phyloP scores from a whole-genome alignment of 345 rosid genomes.

The Noccaea caerulescens region DNA sequence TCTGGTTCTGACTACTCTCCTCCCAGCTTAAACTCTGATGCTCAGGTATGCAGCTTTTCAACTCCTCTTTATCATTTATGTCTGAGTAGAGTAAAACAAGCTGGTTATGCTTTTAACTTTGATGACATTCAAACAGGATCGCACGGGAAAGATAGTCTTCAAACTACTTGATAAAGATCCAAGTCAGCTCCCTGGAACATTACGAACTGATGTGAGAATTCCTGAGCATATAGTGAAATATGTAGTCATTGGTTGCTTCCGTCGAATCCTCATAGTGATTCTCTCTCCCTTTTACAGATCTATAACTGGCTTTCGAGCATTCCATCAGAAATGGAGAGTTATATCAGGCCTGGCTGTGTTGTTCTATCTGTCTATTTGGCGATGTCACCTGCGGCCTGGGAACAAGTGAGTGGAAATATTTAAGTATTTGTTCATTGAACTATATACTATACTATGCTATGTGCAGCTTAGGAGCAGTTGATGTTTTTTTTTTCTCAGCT shows the following conservation, averaged over 20 bases:
- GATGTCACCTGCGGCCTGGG: conserved; percentile 73
- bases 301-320: conserved; percentile 86
- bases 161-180: conserved; percentile 82
- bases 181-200: conserved; percentile 73
- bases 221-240: neutral
- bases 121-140: conserved; percentile 54
- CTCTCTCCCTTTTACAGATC: conserved; percentile 53
- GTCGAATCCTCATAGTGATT: conserved; percentile 9
- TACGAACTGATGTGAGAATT: conserved; percentile 62
- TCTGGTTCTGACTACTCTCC: conserved; percentile 94
- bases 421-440: conserved; percentile 11
- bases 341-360: conserved; percentile 94
- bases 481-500: conserved; percentile 53
- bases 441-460: conserved; percentile 30
- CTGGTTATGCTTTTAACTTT: neutral
- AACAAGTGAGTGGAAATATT: conserved; percentile 60
- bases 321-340: conserved; percentile 96
- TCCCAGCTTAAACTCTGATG: conserved; percentile 74
- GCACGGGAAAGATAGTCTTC: conserved; percentile 70
- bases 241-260: conserved; percentile 17
- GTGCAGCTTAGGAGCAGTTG: conserved; percentile 40
- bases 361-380: conserved; percentile 78
- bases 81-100: neutral
- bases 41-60: conserved; percentile 56
- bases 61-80: conserved; percentile 7